Conservation (phyloP, 2,329 filamentous ascomycete species). For the Madurella fahalii region DNA sequence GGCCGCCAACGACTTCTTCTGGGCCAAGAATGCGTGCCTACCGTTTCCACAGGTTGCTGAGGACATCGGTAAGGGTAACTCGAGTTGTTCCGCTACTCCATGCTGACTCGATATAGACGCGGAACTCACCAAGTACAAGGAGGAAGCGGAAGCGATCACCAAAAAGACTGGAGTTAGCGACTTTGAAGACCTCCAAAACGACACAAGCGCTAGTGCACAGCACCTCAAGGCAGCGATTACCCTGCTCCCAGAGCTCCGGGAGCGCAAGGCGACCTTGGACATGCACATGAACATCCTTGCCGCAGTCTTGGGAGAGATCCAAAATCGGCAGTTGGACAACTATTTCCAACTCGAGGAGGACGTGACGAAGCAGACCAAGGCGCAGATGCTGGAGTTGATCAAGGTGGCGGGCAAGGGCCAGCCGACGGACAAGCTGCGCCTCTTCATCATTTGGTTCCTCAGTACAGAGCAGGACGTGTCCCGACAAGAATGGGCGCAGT, state of each 20-base stretch:
- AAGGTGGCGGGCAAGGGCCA: constrained; percentile 79
- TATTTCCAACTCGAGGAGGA: constrained; percentile 95
- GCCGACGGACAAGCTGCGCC: constrained; percentile 79
- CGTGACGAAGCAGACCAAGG: constrained; percentile 84
- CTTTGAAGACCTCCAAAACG: constrained; percentile 87
- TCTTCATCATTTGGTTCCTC: constrained; percentile 97
- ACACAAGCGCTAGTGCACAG: constrained; percentile 82
- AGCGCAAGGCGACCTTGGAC: constrained; percentile 87
- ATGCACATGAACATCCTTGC: constrained; percentile 99
- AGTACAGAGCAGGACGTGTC: constrained; percentile 88
- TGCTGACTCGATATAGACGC: constrained; percentile 61
- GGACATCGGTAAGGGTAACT: constrained; percentile 51
- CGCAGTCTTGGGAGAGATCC: constrained; percentile 71
- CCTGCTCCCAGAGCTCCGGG: constrained; percentile 81
- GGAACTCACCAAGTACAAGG: constrained; percentile 90
- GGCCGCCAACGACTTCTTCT: constrained; percentile 90
- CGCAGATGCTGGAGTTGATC: constrained; percentile 82
- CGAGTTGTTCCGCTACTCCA: not conserved
- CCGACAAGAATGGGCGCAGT: constrained; percentile 76
- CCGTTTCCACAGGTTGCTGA: constrained; percentile 96
- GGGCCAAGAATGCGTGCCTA: constrained; percentile 83
- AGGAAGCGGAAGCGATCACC: constrained; percentile 89
- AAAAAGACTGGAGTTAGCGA: constrained; percentile 91
- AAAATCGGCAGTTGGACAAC: constrained; percentile 90
- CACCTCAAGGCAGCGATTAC: constrained; percentile 96